Percentiles rank a stretch among this genome's conserved stretches.
phyloP scores from a whole-genome alignment of 1,284 basidiomycete genomes.

The Cryptococcus neoformans region DNA sequence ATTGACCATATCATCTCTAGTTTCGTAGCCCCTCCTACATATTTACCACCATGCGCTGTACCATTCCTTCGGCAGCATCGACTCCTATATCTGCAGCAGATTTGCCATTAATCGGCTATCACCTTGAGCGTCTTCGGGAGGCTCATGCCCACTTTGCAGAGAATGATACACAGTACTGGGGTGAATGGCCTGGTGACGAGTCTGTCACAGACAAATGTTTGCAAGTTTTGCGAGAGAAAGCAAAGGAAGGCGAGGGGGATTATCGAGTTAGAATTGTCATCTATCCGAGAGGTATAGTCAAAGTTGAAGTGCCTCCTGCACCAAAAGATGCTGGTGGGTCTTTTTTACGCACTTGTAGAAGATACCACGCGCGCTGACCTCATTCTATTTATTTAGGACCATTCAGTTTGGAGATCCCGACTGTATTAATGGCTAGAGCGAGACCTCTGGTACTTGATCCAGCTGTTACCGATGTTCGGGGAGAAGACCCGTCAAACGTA shows the following conservation, averaged over 20 bases:
- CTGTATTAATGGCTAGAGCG: neutral
- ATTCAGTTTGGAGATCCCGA: slow-evolving; percentile 13
- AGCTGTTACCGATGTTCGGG: neutral
- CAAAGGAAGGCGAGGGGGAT: slow-evolving; percentile 14
- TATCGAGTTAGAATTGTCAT: slow-evolving; percentile 34
- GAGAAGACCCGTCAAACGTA: slow-evolving; percentile 3
- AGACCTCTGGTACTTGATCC: slow-evolving; percentile 33
- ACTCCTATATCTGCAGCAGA: too few relatives aligned
- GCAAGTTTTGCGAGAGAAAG: too few relatives aligned
- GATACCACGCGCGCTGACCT: neutral
- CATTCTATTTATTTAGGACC: slow-evolving; percentile 12
- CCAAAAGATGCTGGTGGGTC: slow-evolving; percentile 18
- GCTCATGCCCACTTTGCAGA: slow-evolving; percentile 28
- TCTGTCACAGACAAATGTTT: too few relatives aligned
- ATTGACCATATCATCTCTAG: slow-evolving; percentile 8
- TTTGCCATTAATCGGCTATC: slow-evolving; percentile 19
- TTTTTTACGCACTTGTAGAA: neutral
- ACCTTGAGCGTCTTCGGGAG: slow-evolving; percentile 28
- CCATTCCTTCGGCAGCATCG: too few relatives aligned
- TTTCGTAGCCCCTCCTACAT: slow-evolving; percentile 53
- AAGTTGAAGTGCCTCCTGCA: slow-evolving; percentile 30
- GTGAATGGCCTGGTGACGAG: slow-evolving; percentile 29
- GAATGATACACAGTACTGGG: slow-evolving; percentile 15
- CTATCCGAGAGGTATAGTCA: slow-evolving; percentile 14
- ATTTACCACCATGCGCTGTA: slow-evolving; percentile 36